Percentiles rank a stretch among this genome's conserved stretches.
Evolutionary conservation across 768 basidiomycete genomes (phyloP).

Genomic region (Fistulinella prunicolor): DNA sequence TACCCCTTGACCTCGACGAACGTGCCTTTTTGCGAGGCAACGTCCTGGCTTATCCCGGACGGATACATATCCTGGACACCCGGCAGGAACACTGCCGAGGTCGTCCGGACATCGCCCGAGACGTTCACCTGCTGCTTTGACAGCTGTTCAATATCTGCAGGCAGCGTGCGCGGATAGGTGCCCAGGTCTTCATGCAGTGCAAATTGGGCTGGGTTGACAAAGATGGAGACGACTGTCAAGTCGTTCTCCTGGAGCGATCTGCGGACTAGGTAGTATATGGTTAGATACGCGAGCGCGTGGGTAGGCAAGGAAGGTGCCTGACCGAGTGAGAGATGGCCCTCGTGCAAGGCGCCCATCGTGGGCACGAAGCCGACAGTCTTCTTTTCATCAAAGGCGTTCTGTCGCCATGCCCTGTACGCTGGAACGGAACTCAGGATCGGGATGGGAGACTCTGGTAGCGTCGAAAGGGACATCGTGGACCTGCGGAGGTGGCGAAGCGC

Average conservation of each 20-base stretch:
- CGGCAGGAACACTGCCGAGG: conserved; percentile 79
- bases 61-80: conserved; percentile 87
- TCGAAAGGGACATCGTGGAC: conserved; percentile 18
- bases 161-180: conserved; percentile 86
- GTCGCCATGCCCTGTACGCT: conserved; percentile 72
- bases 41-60: conserved; percentile 79
- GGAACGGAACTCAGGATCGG: conserved; percentile 56
- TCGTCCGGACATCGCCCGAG: conserved; percentile 36
- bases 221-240: conserved; percentile 88
- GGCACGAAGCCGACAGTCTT: conserved; percentile 90
- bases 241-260: conserved; percentile 76
- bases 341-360: conserved; percentile 96
- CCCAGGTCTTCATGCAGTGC: conserved; percentile 92
- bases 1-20: conserved; percentile 93
- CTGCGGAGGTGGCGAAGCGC: not conserved
- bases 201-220: conserved; percentile 98
- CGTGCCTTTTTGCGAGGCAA: conserved; percentile 73
- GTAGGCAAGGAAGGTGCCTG: conserved; percentile 31
- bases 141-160: conserved; percentile 67
- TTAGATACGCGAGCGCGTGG: not conserved
- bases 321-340: conserved; percentile 92
- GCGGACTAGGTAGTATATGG: conserved; percentile 50
- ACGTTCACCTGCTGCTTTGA: conserved; percentile 33
- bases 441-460: conserved; percentile 36
- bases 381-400: conserved; percentile 50